Conservation (phyloP, 2,329 filamentous ascomycete genomes). For the Clonostachys byssicola region DNA sequence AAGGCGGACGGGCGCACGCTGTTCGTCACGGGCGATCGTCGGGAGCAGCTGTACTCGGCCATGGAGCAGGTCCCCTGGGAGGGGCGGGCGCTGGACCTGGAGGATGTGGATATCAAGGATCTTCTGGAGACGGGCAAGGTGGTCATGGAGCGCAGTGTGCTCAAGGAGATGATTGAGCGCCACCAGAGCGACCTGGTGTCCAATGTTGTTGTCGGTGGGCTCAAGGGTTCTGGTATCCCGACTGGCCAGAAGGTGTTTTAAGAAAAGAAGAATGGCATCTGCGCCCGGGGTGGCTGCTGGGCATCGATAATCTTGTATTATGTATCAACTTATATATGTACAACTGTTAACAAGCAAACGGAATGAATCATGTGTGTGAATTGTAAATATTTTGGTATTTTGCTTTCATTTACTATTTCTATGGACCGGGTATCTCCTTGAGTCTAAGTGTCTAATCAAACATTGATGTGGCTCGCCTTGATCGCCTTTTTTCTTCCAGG, state of each 20-base stretch:
- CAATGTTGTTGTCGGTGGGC: constrained; percentile 37
- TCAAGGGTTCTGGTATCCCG: constrained; percentile 22
- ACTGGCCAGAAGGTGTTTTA: constrained; percentile 27
- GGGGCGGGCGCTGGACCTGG: constrained; percentile 63
- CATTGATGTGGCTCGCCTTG: too few species aligned
- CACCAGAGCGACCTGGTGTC: constrained; percentile 66
- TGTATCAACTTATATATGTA: neutral
- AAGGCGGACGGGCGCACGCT: constrained; percentile 65
- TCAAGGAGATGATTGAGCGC: constrained; percentile 67
- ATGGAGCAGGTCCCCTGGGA: constrained; percentile 61
- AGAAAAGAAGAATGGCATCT: neutral
- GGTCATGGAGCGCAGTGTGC: constrained; percentile 78
- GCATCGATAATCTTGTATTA: neutral
- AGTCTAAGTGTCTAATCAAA: too few species aligned
- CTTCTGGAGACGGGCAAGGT: constrained; percentile 79
- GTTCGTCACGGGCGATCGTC: constrained; percentile 62
- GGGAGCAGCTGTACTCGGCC: constrained; percentile 61
- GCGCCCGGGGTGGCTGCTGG: neutral
- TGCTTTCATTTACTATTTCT: too few species aligned
- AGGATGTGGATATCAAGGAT: constrained; percentile 95
- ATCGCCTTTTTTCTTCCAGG: too few species aligned
- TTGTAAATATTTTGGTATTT: too few species aligned
- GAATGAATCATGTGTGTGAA: neutral
- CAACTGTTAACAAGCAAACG: neutral
- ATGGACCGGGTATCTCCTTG: too few species aligned